Evolutionary conservation across 2,329 filamentous ascomycete species (phyloP).

Genomic region (Tolypocladium tropicale): DNA sequence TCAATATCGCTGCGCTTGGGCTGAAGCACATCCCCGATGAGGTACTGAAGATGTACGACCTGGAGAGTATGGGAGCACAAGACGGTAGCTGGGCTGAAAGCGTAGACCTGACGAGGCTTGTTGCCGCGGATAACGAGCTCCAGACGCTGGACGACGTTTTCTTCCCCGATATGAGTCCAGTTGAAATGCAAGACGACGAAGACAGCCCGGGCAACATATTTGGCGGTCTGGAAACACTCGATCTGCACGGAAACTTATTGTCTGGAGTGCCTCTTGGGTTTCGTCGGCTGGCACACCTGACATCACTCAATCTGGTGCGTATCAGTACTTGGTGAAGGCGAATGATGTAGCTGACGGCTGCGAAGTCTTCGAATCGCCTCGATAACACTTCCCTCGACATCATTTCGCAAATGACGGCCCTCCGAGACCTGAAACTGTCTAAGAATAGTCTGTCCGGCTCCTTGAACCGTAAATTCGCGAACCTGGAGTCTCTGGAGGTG

Average conservation of each 20-base stretch:
- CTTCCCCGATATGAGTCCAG: slow-evolving; percentile 63
- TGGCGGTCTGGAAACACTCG: slow-evolving; percentile 67
- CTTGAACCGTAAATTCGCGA: slow-evolving; percentile 52
- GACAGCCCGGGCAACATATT: slow-evolving; percentile 65
- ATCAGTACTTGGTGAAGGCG: neutral
- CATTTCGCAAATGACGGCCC: slow-evolving; percentile 58
- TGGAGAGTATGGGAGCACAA: slow-evolving; percentile 53
- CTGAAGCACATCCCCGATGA: slow-evolving; percentile 71
- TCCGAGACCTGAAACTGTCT: slow-evolving; percentile 74
- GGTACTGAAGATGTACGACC: slow-evolving; percentile 84
- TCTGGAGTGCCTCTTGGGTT: slow-evolving; percentile 64
- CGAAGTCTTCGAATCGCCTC: slow-evolving; percentile 70
- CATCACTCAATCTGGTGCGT: slow-evolving; percentile 70
- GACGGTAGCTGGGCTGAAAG: slow-evolving; percentile 79
- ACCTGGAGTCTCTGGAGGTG: slow-evolving; percentile 61
- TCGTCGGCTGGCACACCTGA: slow-evolving; percentile 61
- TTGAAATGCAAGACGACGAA: slow-evolving; percentile 51
- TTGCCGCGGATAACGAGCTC: slow-evolving; percentile 85
- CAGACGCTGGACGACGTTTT: slow-evolving; percentile 60
- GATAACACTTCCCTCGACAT: slow-evolving; percentile 61
- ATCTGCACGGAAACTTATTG: slow-evolving; percentile 78
- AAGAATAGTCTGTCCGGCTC: slow-evolving; percentile 65
- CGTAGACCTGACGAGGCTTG: slow-evolving; percentile 74
- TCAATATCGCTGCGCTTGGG: slow-evolving; percentile 82
- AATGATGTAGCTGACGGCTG: slow-evolving; percentile 9